Evolutionary conservation across 75 land plant genomes (phyloP), one percentile per base, ranked within the genome.

Genomic region (Selaginella moellendorffii): DNA sequence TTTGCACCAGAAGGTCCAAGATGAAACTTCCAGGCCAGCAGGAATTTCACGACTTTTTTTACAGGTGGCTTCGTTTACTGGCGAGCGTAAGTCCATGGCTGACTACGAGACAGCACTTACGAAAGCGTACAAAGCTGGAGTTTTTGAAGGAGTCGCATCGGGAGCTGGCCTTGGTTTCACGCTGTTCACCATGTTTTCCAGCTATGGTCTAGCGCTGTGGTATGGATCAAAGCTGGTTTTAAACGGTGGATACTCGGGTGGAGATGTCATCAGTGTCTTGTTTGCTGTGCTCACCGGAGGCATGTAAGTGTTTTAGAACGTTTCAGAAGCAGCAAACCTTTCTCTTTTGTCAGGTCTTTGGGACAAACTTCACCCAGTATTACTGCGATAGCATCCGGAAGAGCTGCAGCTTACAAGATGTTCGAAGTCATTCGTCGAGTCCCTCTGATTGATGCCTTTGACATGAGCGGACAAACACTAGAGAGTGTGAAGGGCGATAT

Each of bases 401-500:
- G 51, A 10, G 51, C 51, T 46, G 51, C 51, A 10, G 51, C 51
- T 10, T 46, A 46, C 18, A 46, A 46, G 51, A 46, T 46, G 51
- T 46, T 46, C 18, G 51, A 46, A 46, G 51, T 46, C 10, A 46
- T 46, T 18, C 10, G 18, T 46, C 51, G 51, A 10, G 14, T 10
- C 10, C 51, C 51, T 46, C 14, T 10, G 10, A 46, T 46, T 10
- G 51, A 46, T 46, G 10, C 51, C 18, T 46, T 18, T 46, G 51
- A 46, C 18, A 10, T 18, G 18, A 46, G 18, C 14, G 51, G 51
- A 46, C 18, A 10, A 18, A 46, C 51, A 10, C 51, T 18, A 10
- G 51, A 46, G 51, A 82, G 85, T 54, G 18, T 46, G 18, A 10
- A 10, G 10, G 51, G 51, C 18, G 51, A 46, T 18, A 46, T 46